phyloP scores from a whole-genome alignment of 2,329 filamentous ascomycete species.

The Dichotomopilus funicola region DNA sequence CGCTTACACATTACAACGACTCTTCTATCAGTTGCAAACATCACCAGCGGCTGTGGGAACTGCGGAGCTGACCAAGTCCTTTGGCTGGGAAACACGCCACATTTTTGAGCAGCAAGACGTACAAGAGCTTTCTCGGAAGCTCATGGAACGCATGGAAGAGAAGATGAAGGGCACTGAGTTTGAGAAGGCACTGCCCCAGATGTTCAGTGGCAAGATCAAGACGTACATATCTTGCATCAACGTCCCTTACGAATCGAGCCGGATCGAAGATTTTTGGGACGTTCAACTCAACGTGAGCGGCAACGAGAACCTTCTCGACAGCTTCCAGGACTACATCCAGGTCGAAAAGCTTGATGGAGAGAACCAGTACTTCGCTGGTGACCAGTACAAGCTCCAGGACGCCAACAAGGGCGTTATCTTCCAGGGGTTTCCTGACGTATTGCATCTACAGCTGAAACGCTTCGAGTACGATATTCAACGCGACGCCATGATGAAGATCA shows the following conservation, averaged over 20 bases:
- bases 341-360: slow-evolving; percentile 96
- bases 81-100: slow-evolving; percentile 95
- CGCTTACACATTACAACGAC: slow-evolving; percentile 84
- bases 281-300: slow-evolving; percentile 94
- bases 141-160: slow-evolving; percentile 96
- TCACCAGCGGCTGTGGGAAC: slow-evolving; percentile 78
- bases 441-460: slow-evolving; percentile 91
- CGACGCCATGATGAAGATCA: slow-evolving; percentile 98
- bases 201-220: slow-evolving; percentile 97
- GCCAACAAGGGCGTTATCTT: slow-evolving; percentile 98
- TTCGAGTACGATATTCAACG: slow-evolving; percentile 97
- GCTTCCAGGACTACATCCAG: slow-evolving; percentile 92
- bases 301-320: slow-evolving; percentile 87
- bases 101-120: slow-evolving; percentile 99
- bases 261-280: slow-evolving; percentile 97
- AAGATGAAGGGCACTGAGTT: slow-evolving; percentile 96
- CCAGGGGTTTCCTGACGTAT: slow-evolving; percentile 84
- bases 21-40: slow-evolving; percentile 94
- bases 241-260: slow-evolving; percentile 92
- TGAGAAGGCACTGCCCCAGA: slow-evolving; percentile 78
- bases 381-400: slow-evolving; percentile 87
- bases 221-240: slow-evolving; percentile 99
- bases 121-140: slow-evolving; percentile 88
- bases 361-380: slow-evolving; percentile 93
- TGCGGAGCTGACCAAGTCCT: slow-evolving; percentile 89